A percentile compares a stretch with the other conserved stretches of the same genome.
These are phyloP conservation scores for Purpureocillium lavendulum DNA, from an alignment of 2,329 filamentous ascomycete species.

Conservation along the genomic window DNA sequence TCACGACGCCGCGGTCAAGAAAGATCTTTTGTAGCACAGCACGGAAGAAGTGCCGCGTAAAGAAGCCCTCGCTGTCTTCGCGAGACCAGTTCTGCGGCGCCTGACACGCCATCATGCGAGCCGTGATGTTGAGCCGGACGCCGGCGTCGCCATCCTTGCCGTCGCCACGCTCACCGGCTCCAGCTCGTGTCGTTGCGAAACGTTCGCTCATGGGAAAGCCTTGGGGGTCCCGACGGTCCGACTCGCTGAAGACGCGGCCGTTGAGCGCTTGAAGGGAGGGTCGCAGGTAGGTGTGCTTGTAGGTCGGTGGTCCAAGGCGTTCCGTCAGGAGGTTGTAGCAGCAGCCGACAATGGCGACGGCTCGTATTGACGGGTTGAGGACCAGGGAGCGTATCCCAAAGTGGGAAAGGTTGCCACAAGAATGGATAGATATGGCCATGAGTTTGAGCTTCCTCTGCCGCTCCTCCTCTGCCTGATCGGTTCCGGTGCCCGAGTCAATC, in stretches of 20 bases:
- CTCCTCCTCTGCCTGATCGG: slow-evolving; percentile 5
- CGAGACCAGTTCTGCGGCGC: slow-evolving; percentile 87
- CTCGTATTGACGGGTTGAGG: slow-evolving; percentile 73
- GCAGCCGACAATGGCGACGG: slow-evolving; percentile 94
- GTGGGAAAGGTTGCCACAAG: slow-evolving; percentile 94
- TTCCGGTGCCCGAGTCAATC: slow-evolving; percentile 31
- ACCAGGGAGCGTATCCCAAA: slow-evolving; percentile 82
- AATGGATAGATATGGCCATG: slow-evolving; percentile 93
- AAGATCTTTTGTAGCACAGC: slow-evolving; percentile 89
- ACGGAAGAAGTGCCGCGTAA: slow-evolving; percentile 87
- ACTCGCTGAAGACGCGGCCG: slow-evolving; percentile 60
- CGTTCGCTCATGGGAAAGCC: slow-evolving; percentile 87
- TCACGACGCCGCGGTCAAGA: slow-evolving; percentile 71
- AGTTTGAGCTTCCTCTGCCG: slow-evolving; percentile 38
- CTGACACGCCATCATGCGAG: slow-evolving; percentile 96
- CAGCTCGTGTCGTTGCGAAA: slow-evolving; percentile 35
- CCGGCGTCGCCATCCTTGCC: slow-evolving; percentile 45
- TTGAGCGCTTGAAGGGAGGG: slow-evolving; percentile 59
- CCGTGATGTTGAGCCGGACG: slow-evolving; percentile 86
- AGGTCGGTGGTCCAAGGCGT: slow-evolving; percentile 75
- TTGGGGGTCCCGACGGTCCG: slow-evolving; percentile 70
- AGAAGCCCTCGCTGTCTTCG: slow-evolving; percentile 76
- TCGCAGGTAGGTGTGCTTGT: slow-evolving; percentile 72
- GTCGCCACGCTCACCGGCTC: too few species aligned
- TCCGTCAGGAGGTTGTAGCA: slow-evolving; percentile 97